These are phyloP conservation scores for Fusarium transvaalense DNA, from an alignment of 2,329 filamentous ascomycete genomes.

Conservation along the genomic window DNA sequence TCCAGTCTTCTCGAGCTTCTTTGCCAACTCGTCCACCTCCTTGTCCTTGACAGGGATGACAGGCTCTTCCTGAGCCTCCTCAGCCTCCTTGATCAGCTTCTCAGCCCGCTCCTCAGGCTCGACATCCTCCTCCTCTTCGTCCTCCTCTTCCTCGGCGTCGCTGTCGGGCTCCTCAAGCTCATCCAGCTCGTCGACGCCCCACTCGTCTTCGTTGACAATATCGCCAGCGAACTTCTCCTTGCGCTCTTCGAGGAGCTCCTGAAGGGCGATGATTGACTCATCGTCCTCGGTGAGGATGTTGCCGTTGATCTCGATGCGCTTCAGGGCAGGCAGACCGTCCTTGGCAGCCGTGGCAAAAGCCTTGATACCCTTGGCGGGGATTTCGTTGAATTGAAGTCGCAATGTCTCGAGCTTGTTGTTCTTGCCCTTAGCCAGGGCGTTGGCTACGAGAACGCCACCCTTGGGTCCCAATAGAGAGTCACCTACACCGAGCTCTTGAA, in stretches of 20 bases:
- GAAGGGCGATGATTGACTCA: slow-evolving; percentile 74
- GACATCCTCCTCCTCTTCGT: slow-evolving; percentile 74
- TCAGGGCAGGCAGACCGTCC: slow-evolving; percentile 77
- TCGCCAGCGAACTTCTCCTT: slow-evolving; percentile 79
- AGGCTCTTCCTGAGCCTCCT: slow-evolving; percentile 79
- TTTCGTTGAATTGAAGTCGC: slow-evolving; percentile 93
- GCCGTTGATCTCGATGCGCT: slow-evolving; percentile 92
- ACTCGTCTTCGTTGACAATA: slow-evolving; percentile 79
- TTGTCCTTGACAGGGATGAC: slow-evolving; percentile 78
- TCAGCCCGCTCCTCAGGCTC: slow-evolving; percentile 74
- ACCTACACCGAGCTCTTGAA: slow-evolving; percentile 87
- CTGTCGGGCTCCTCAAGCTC: slow-evolving; percentile 84
- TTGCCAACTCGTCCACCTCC: slow-evolving; percentile 84
- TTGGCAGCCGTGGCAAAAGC: slow-evolving; percentile 77
- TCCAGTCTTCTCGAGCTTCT: slow-evolving; percentile 78
- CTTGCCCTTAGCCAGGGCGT: slow-evolving; percentile 78
- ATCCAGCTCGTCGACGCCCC: slow-evolving; percentile 87
- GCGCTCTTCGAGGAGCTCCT: slow-evolving; percentile 78
- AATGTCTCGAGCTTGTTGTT: slow-evolving; percentile 85
- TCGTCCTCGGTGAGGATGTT: slow-evolving; percentile 96
- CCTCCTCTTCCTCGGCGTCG: slow-evolving; percentile 76
- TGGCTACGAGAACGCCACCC: slow-evolving; percentile 79
- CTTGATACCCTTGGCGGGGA: slow-evolving; percentile 81
- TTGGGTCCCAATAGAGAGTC: slow-evolving; percentile 87
- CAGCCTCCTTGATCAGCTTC: slow-evolving; percentile 76